These are phyloP conservation scores for Candida caryicola DNA, from an alignment of 805 yeast genomes.

Conservation along the genomic window DNA sequence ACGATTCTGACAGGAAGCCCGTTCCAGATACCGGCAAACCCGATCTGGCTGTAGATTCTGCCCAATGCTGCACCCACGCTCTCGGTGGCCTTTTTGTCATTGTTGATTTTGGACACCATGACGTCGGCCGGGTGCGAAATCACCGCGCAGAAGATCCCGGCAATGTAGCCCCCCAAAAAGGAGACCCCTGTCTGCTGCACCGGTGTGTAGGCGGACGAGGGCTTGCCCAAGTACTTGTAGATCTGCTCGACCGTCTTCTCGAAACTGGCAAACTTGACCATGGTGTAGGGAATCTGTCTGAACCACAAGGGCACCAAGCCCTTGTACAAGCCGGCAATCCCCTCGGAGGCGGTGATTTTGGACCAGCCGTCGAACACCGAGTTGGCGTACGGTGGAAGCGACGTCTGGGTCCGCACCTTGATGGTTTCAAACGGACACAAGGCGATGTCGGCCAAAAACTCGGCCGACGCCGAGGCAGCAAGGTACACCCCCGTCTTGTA, in stretches of 20 bases:
- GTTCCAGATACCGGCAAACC: constrained; percentile 90
- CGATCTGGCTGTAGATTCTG: constrained; percentile 79
- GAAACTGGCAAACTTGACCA: constrained; percentile 94
- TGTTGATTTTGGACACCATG: constrained; percentile 89
- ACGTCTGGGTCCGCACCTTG: constrained; percentile 91
- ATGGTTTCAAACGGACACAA: constrained; percentile 95
- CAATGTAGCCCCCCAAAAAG: constrained; percentile 92
- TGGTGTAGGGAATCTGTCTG: constrained; percentile 97
- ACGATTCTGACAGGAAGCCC: constrained; percentile 92
- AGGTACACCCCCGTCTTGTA: constrained; percentile 74
- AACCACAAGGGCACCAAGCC: constrained; percentile 93
- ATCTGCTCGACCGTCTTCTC: constrained; percentile 85
- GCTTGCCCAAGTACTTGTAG: constrained; percentile 68
- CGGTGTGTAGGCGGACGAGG: constrained; percentile 66
- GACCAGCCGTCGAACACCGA: constrained; percentile 64
- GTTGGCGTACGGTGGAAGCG: constrained; percentile 79
- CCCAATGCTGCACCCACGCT: constrained; percentile 60
- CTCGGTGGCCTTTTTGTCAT: constrained; percentile 65
- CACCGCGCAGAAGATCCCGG: constrained; percentile 94
- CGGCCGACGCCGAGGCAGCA: constrained; percentile 91
- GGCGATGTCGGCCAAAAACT: constrained; percentile 84
- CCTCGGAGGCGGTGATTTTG: constrained; percentile 65
- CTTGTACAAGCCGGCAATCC: constrained; percentile 73
- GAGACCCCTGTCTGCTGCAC: constrained; percentile 91
- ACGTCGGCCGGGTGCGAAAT: constrained; percentile 99